phyloP scores from a whole-genome alignment of 2,329 filamentous ascomycete genomes.

The Triangularia setosa region DNA sequence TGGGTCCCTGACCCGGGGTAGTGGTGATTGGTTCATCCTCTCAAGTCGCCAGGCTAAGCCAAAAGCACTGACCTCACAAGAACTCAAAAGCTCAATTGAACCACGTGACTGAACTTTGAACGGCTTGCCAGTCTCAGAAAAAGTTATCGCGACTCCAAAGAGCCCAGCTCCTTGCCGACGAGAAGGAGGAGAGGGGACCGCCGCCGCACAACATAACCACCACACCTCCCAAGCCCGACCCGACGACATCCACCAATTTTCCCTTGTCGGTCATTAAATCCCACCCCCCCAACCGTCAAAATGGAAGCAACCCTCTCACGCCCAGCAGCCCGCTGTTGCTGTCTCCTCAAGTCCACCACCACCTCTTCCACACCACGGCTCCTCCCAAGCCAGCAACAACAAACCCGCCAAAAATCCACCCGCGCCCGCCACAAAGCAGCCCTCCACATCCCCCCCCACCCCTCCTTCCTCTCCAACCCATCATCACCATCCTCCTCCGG shows the following conservation, averaged over 20 bases:
- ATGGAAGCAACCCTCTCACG: constrained; percentile 26
- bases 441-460: constrained; percentile 58
- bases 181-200: background rate
- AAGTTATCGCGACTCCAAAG: constrained; percentile 7
- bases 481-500: constrained; percentile 33
- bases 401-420: constrained; percentile 47
- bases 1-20: background rate
- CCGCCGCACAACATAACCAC: background rate
- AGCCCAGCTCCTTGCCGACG: background rate
- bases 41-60: background rate
- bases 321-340: constrained; percentile 21
- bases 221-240: background rate
- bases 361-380: constrained; percentile 29
- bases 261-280: background rate
- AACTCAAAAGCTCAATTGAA: background rate
- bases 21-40: background rate
- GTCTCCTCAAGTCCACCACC: constrained; percentile 8
- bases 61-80: background rate
- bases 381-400: constrained; percentile 27
- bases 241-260: background rate
- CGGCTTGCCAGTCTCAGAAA: background rate
- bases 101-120: constrained; percentile 1
- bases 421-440: constrained; percentile 52
- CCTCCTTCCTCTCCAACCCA: constrained; percentile 48
- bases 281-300: background rate